Evolutionary conservation across 2,329 filamentous ascomycete genomes (phyloP).

Genomic region (Sporothrix globosa): DNA sequence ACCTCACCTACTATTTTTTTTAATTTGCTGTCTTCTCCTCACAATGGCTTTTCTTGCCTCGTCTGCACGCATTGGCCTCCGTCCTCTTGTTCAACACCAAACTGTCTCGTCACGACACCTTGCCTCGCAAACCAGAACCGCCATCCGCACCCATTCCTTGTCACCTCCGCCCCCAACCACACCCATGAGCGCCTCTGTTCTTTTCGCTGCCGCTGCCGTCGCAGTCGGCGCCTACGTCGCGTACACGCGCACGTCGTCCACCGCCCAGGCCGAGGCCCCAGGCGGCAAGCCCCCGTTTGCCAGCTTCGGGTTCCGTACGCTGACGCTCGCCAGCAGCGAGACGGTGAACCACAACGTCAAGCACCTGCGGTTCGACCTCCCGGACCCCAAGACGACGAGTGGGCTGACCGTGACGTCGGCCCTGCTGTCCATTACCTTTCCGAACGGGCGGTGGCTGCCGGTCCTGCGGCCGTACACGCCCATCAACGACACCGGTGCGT

Average conservation of each 20-base stretch:
- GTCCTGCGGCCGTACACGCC: constrained; percentile 69
- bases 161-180: not conserved
- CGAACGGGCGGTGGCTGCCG: constrained; percentile 60
- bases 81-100: constrained; percentile 1
- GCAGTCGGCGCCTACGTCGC: constrained; percentile 35
- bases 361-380: constrained; percentile 59
- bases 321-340: constrained; percentile 56
- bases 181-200: constrained; percentile 9
- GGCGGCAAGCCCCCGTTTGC: constrained; percentile 35
- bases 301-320: constrained; percentile 48
- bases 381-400: constrained; percentile 50
- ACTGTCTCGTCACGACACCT: not conserved
- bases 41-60: constrained; percentile 16
- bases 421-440: constrained; percentile 63
- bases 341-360: constrained; percentile 63
- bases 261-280: constrained; percentile 32
- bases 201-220: constrained; percentile 32
- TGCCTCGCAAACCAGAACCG: not conserved
- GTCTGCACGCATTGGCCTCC: constrained; percentile 17
- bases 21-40: not conserved
- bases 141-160: not conserved
- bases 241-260: constrained; percentile 26
- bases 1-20: not conserved
- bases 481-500: constrained; percentile 55
- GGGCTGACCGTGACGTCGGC: constrained; percentile 59